A percentile compares a stretch with the other conserved stretches of the same genome.
phyloP scores from a whole-genome alignment of 2,329 filamentous ascomycete species.

The Dactylellina parvicollis region DNA sequence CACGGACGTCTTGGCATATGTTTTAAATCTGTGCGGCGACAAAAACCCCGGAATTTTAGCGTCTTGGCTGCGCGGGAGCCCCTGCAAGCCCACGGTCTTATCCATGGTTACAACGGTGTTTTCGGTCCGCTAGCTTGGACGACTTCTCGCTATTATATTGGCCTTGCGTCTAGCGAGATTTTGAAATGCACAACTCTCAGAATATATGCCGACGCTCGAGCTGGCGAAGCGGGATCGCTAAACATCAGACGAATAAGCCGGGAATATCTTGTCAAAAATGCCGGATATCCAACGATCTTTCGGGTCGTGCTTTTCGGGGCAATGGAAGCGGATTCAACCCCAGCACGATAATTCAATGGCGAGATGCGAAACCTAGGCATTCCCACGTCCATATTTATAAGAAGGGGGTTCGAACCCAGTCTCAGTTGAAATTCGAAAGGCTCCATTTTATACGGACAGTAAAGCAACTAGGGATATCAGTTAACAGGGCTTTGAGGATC shows the following conservation, averaged over 20 bases:
- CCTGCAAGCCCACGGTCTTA: not conserved
- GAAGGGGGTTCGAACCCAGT: not conserved
- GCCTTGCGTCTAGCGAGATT: not conserved
- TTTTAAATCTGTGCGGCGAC: constrained; percentile 1
- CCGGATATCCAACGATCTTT: not conserved
- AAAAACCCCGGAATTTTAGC: constrained; percentile 9
- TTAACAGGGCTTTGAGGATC: too few relatives aligned
- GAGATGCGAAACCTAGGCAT: too few relatives aligned
- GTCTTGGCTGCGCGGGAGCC: constrained; percentile 9
- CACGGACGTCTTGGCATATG: constrained; percentile 33
- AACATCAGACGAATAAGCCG: constrained; percentile 39
- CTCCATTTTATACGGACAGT: too few relatives aligned
- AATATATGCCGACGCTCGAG: not conserved
- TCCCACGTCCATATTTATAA: not conserved
- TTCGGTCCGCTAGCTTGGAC: constrained; percentile 46
- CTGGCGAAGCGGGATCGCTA: constrained; percentile 16
- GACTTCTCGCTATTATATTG: constrained; percentile 5
- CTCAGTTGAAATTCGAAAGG: too few relatives aligned
- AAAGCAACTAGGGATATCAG: too few relatives aligned
- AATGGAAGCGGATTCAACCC: too few relatives aligned
- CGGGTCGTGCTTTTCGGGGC: not conserved
- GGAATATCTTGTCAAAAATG: not conserved
- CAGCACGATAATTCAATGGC: too few relatives aligned
- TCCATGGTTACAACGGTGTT: constrained; percentile 52
- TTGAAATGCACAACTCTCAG: too few relatives aligned